Evolutionary conservation across 1,139 yeast species (phyloP).

Genomic region (Citeromyces hawaiiensis): DNA sequence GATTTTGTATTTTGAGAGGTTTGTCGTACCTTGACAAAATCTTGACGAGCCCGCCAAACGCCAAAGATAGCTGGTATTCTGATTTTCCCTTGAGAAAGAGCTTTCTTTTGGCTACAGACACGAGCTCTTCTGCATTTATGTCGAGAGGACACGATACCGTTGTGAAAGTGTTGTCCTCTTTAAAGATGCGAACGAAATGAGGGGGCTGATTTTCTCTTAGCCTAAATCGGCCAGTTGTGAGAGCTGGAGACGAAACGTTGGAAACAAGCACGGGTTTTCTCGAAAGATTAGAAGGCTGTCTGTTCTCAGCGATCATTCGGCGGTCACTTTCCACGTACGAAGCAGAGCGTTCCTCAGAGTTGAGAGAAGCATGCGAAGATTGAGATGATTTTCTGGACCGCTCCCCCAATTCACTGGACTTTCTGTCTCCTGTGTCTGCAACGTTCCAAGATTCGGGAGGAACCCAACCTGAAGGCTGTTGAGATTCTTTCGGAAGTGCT

Average conservation of each 20-base stretch:
- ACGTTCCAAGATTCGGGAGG: slow-evolving; percentile 1
- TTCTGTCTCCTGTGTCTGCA: not conserved
- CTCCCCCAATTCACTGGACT: not conserved
- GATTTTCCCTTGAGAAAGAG: slow-evolving; percentile 58
- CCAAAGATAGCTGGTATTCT: slow-evolving; percentile 69
- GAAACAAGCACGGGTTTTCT: not conserved
- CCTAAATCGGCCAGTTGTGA: not conserved
- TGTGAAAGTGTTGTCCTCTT: slow-evolving; percentile 29
- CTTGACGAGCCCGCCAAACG: slow-evolving; percentile 70
- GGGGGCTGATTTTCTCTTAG: slow-evolving; percentile 23
- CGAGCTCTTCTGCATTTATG: slow-evolving; percentile 64
- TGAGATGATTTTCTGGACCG: not conserved
- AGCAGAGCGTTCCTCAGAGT: slow-evolving; percentile 1
- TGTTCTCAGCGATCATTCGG: not conserved
- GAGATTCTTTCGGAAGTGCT: not conserved
- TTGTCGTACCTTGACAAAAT: slow-evolving; percentile 60
- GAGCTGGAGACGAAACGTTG: not conserved
- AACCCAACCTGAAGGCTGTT: not conserved
- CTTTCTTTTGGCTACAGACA: slow-evolving; percentile 55
- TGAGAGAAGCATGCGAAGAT: not conserved
- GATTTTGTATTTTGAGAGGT: slow-evolving; percentile 70
- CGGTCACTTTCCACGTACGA: not conserved
- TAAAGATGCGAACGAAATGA: slow-evolving; percentile 28
- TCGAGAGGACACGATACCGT: slow-evolving; percentile 33
- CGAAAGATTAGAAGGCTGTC: not conserved